These are phyloP conservation scores for Friedmanniomyces endolithicus DNA, from an alignment of 495 filamentous ascomycete genomes.

Conservation along the genomic window DNA sequence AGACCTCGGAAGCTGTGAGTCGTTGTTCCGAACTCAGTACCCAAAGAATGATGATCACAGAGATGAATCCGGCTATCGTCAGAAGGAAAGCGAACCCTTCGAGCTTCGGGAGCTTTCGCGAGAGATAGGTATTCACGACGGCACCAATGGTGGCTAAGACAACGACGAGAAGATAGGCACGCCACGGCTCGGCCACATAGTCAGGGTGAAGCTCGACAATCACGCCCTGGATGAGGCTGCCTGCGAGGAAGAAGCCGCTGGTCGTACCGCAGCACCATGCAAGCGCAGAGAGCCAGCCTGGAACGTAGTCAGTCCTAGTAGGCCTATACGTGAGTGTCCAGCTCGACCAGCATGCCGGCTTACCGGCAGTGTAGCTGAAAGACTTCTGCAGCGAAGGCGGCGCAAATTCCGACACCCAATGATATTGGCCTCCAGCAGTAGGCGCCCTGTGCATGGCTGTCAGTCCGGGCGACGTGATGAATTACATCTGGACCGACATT, in stretches of 20 bases:
- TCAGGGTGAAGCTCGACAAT: slow-evolving; percentile 30
- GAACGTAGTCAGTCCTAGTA: not conserved
- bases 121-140: slow-evolving; percentile 15
- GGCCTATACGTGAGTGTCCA: not conserved
- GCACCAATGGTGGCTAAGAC: slow-evolving; percentile 22
- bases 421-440: slow-evolving; percentile 31
- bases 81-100: slow-evolving; percentile 25
- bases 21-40: not conserved
- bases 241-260: slow-evolving; percentile 17
- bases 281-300: slow-evolving; percentile 10
- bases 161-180: slow-evolving; percentile 35
- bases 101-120: slow-evolving; percentile 18
- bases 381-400: slow-evolving; percentile 32
- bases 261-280: slow-evolving; percentile 22
- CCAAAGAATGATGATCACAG: not conserved
- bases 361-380: slow-evolving; percentile 36
- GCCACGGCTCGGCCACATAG: slow-evolving; percentile 32
- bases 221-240: slow-evolving; percentile 33
- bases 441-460: not conserved
- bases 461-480: not conserved
- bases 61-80: not conserved
- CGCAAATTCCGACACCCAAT: slow-evolving; percentile 41
- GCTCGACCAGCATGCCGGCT: not conserved
- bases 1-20: slow-evolving; percentile 2
- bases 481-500: slow-evolving; percentile 17